Base-by-base conservation (phyloP, 2,329 filamentous ascomycete genomes). In the Calonectria pseudoturangicola region DNA sequence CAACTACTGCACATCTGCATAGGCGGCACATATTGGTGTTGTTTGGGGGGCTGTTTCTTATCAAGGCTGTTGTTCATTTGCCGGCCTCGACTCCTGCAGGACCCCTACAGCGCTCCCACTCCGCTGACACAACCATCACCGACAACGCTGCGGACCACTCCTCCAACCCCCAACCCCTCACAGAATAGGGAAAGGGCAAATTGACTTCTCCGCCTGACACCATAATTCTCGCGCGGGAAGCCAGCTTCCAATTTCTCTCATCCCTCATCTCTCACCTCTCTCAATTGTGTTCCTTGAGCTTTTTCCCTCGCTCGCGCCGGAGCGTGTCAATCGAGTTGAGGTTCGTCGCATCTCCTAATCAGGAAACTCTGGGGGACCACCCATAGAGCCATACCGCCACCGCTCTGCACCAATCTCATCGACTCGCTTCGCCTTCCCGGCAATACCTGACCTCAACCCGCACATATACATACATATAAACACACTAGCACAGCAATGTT, bases 401-500 rank as follows among this genome's bases (percentile, higher is more conserved):
- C 27, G 43, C 39, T 67, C 43, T 30, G 65, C 64, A 68, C 65
- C 70, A 72, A 68, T 72, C 70, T 72, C 33, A 39, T 68, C 30
- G 21, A 48, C 41, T 72, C 70, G 64, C 56, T 50, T 68, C 65
- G 62, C 65, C 30, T 36, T 50, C 21, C 47, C 33, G 33, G 63
- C 33, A 21, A 48, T 66, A 39, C 30, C 15, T 66, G 41, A 50
- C 47, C 47, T 50, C 33, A 21, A 47, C 58, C 28, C 25, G 63
- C 47, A 58, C 33, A 47, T 50, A 54, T 43, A 54, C 28, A 15
- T 51, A 47, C 33, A 41, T 41, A 47, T 27, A 56, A 56, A 6
- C 62, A 41, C 71, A 39, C 45, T 66, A 72, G 39, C 13, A 67
- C 54, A 21, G 30, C 36, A 41, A 77, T 79, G 77, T 75, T 79